A percentile compares a stretch with the other conserved stretches of the same genome.
These are phyloP conservation scores for Flaveria robusta DNA, from an alignment of 129 eudicot genomes.

Conservation along the genomic window DNA sequence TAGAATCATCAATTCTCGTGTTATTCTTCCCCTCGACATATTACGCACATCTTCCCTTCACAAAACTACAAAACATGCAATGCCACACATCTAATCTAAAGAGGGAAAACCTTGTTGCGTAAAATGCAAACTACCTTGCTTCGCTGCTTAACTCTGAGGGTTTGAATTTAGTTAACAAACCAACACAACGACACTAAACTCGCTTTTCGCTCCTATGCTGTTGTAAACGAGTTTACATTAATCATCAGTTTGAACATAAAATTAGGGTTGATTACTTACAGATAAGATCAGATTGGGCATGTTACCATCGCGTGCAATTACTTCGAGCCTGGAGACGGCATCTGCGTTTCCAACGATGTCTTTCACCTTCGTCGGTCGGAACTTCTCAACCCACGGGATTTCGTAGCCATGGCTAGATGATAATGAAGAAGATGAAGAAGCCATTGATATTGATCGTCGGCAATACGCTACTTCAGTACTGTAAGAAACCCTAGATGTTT, in stretches of 20 bases:
- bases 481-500: conserved; percentile 34
- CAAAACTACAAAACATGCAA: neutral
- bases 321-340: conserved; percentile 92
- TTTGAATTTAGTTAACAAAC: neutral
- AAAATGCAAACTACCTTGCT: neutral
- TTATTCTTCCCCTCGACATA: neutral
- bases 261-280: conserved; percentile 37
- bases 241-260: neutral
- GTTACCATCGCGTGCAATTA: conserved; percentile 93
- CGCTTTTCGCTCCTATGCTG: neutral
- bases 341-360: conserved; percentile 96
- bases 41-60: neutral
- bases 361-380: conserved; percentile 73
- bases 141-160: neutral
- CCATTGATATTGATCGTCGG: conserved; percentile 36
- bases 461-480: neutral
- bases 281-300: conserved; percentile 93
- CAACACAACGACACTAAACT: neutral
- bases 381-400: conserved; percentile 99
- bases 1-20: too few relatives aligned
- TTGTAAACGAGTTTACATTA: neutral
- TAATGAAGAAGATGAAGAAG: conserved; percentile 53
- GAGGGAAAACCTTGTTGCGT: too few relatives aligned
- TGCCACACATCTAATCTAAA: neutral
- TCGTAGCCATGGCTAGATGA: conserved; percentile 47